These are phyloP conservation scores for Colletotrichum sp. DNA, from an alignment of 2,329 filamentous ascomycete genomes.

Conservation along the genomic window DNA sequence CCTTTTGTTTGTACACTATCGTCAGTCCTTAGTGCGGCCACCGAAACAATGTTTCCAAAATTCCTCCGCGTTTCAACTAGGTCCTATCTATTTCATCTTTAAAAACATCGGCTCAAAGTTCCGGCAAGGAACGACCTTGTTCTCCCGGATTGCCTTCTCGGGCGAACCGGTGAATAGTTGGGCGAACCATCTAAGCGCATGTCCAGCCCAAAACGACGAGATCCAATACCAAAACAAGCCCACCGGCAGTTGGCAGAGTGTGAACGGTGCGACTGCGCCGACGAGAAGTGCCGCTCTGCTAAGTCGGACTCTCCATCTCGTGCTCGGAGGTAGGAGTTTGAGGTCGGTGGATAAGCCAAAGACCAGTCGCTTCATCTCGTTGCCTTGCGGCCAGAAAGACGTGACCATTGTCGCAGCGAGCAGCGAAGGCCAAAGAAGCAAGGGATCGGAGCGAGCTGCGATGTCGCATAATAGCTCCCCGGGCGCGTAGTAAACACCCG, in stretches of 20 bases:
- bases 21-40: background rate
- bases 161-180: background rate
- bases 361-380: background rate
- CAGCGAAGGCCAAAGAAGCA: slow-evolving; percentile 46
- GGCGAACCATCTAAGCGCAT: background rate
- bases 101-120: background rate
- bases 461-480: slow-evolving; percentile 63
- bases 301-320: slow-evolving; percentile 3
- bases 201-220: slow-evolving; percentile 24
- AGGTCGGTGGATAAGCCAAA: background rate
- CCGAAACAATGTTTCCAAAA: background rate
- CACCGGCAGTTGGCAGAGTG: slow-evolving; percentile 40
- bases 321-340: background rate
- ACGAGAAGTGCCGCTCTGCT: background rate
- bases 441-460: slow-evolving; percentile 54
- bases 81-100: background rate
- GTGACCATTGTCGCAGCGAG: background rate
- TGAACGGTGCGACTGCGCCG: slow-evolving; percentile 31
- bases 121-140: background rate
- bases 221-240: slow-evolving; percentile 47
- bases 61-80: background rate
- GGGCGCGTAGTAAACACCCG: slow-evolving; percentile 51
- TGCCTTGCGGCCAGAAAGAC: background rate
- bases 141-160: background rate
- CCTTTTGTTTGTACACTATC: slow-evolving; percentile 18